Evolutionary conservation across 257 asterid genomes (phyloP).

Genomic region (Lavandula angustifolia): DNA sequence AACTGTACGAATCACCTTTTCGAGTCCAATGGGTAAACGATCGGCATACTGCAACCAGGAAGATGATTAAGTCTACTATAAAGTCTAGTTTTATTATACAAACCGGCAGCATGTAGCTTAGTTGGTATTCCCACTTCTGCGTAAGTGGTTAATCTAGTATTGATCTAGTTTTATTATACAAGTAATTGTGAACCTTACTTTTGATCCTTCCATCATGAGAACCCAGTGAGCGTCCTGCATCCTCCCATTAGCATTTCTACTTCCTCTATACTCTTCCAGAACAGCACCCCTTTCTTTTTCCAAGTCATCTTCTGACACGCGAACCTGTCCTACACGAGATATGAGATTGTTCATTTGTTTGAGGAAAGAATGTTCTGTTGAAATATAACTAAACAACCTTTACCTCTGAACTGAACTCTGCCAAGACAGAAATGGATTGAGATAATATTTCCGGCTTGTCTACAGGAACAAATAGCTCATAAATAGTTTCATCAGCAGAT

Average conservation of each 20-base stretch:
- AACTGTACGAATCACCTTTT: conserved; percentile 82
- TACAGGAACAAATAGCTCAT: conserved; percentile 89
- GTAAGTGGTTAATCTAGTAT: too few species aligned
- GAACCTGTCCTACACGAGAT: conserved; percentile 55
- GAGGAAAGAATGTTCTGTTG: conserved; percentile 14
- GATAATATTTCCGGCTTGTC: conserved; percentile 91
- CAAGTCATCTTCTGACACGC: conserved; percentile 73
- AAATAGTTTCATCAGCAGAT: conserved; percentile 89
- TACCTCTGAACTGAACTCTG: conserved; percentile 96
- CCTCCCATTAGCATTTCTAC: conserved; percentile 88
- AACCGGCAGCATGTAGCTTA: too few species aligned
- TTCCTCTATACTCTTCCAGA: conserved; percentile 84
- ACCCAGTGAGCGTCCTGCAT: conserved; percentile 97
- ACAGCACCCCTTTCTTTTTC: conserved; percentile 98
- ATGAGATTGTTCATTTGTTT: conserved; percentile 26
- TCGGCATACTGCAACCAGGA: conserved; percentile 75
- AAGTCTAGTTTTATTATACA: conserved; percentile 6
- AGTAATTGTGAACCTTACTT: conserved; percentile 44
- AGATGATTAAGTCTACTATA: conserved; percentile 19
- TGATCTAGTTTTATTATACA: not conserved
- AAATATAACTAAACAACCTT: conserved; percentile 22
- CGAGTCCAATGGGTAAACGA: conserved; percentile 85
- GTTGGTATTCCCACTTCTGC: too few species aligned
- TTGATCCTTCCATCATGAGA: conserved; percentile 98
- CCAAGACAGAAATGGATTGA: conserved; percentile 82